Percentiles rank a stretch among this genome's conserved stretches.
Conservation (phyloP, 2,329 filamentous ascomycete species). For the Exophiala sp. region DNA sequence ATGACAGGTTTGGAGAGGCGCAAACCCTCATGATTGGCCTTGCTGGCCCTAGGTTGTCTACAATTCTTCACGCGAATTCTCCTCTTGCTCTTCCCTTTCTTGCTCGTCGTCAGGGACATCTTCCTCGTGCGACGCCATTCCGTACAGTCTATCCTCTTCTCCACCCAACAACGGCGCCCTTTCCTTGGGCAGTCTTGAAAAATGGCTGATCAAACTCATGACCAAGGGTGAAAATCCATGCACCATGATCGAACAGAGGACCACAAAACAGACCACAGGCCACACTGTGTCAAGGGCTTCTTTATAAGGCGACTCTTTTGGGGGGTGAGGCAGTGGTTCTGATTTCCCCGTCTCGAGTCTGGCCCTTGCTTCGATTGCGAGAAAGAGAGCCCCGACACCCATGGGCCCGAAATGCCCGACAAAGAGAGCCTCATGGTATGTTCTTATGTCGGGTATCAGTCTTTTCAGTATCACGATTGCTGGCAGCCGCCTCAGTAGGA, state of each 20-base stretch:
- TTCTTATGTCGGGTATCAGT: constrained; percentile 48
- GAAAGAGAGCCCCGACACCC: constrained; percentile 55
- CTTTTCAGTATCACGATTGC: constrained; percentile 48
- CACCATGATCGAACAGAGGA: constrained; percentile 52
- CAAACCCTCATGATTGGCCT: not conserved
- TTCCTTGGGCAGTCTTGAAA: constrained; percentile 44
- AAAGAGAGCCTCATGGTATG: constrained; percentile 53
- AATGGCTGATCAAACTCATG: constrained; percentile 50
- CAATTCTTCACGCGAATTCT: not conserved
- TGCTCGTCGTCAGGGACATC: constrained; percentile 34
- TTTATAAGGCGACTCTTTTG: constrained; percentile 34
- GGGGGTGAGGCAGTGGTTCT: constrained; percentile 44
- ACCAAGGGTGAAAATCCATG: constrained; percentile 53
- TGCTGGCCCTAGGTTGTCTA: not conserved
- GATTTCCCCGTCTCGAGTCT: constrained; percentile 50
- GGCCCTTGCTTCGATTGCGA: constrained; percentile 54
- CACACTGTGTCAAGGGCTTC: constrained; percentile 48
- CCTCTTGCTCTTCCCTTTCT: constrained; percentile 1
- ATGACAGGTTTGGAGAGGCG: too few species aligned
- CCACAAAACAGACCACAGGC: constrained; percentile 55
- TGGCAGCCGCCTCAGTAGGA: constrained; percentile 53
- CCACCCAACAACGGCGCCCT: constrained; percentile 49
- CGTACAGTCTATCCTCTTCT: constrained; percentile 49
- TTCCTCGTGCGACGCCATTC: constrained; percentile 48
- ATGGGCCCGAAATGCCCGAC: constrained; percentile 57